Conservation (phyloP, 2,329 filamentous ascomycete species). For the Calonectria honghensis region DNA sequence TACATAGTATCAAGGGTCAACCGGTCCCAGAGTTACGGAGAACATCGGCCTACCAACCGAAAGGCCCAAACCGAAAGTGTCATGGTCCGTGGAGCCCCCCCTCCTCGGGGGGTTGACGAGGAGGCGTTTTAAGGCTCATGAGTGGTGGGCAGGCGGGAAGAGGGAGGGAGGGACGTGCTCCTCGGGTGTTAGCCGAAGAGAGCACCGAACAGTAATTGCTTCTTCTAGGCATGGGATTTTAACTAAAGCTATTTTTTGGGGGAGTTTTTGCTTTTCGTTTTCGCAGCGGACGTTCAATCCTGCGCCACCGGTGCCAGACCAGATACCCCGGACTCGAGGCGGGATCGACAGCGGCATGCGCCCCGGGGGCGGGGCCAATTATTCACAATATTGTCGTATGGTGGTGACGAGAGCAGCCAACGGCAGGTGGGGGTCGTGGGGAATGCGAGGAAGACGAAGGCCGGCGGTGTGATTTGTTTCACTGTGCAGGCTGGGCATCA, state of each 20-base stretch:
- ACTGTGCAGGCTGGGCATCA: constrained; percentile 45
- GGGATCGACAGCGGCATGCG: constrained; percentile 47
- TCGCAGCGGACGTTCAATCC: neutral
- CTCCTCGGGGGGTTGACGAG: constrained; percentile 1
- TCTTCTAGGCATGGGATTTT: constrained; percentile 28
- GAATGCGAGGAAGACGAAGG: constrained; percentile 35
- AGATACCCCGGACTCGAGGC: constrained; percentile 48
- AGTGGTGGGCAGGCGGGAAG: constrained; percentile 13
- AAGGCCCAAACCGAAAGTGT: constrained; percentile 8
- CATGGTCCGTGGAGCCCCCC: constrained; percentile 31
- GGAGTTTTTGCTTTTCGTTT: constrained; percentile 21
- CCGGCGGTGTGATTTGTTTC: constrained; percentile 50
- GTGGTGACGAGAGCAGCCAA: constrained; percentile 45
- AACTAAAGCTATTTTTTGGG: constrained; percentile 6
- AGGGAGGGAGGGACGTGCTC: constrained; percentile 33
- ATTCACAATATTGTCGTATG: constrained; percentile 45
- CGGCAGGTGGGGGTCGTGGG: constrained; percentile 52
- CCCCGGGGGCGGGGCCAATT: constrained; percentile 47
- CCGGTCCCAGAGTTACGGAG: constrained; percentile 25
- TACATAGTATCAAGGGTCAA: constrained; percentile 23
- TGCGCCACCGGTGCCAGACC: constrained; percentile 15
- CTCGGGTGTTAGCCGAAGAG: constrained; percentile 53
- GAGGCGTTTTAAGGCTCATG: constrained; percentile 23
- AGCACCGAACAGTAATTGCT: constrained; percentile 14
- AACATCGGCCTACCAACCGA: constrained; percentile 14